Evolutionary conservation across 1,284 basidiomycete genomes (phyloP).

Genomic region (Ganoderma meredithae): DNA sequence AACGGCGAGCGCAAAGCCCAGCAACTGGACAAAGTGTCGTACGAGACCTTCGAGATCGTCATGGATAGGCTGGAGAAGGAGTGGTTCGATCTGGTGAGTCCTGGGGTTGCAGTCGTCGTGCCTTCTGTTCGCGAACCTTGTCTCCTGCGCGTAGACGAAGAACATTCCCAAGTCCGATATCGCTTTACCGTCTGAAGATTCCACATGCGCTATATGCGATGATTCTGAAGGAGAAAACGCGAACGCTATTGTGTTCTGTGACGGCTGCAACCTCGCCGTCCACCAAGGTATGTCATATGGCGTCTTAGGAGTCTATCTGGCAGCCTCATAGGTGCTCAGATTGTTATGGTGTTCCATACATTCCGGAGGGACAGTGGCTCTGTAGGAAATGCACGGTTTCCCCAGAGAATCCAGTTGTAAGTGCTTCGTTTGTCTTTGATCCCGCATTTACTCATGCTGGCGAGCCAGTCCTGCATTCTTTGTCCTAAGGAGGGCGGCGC

Average conservation of each 20-base stretch:
- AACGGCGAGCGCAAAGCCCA: constrained; percentile 87
- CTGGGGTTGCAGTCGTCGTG: background rate
- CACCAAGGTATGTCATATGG: constrained; percentile 79
- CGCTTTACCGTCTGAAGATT: constrained; percentile 89
- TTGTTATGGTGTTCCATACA: constrained; percentile 99
- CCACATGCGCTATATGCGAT: constrained; percentile 96
- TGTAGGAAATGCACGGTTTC: constrained; percentile 99
- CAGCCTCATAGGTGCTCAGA: constrained; percentile 55
- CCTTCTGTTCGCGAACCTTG: constrained; percentile 14
- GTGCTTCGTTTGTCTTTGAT: constrained; percentile 38
- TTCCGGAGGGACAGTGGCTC: constrained; percentile 99
- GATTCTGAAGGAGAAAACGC: constrained; percentile 99
- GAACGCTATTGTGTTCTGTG: constrained; percentile 99
- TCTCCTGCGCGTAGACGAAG: constrained; percentile 70
- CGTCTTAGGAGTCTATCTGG: background rate
- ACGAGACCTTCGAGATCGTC: constrained; percentile 94
- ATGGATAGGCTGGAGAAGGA: constrained; percentile 99
- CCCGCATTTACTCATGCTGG: background rate
- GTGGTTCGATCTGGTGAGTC: constrained; percentile 92
- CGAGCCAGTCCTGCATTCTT: constrained; percentile 83
- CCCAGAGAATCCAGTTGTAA: constrained; percentile 93
- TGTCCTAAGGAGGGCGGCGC: constrained; percentile 98
- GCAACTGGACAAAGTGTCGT: constrained; percentile 76
- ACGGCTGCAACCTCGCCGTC: constrained; percentile 98
- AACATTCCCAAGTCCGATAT: constrained; percentile 87